Evolutionary conservation across 768 basidiomycete species (phyloP), one percentile per base, ranked within the genome.

Genomic region (Leccinum truebloodii): DNA sequence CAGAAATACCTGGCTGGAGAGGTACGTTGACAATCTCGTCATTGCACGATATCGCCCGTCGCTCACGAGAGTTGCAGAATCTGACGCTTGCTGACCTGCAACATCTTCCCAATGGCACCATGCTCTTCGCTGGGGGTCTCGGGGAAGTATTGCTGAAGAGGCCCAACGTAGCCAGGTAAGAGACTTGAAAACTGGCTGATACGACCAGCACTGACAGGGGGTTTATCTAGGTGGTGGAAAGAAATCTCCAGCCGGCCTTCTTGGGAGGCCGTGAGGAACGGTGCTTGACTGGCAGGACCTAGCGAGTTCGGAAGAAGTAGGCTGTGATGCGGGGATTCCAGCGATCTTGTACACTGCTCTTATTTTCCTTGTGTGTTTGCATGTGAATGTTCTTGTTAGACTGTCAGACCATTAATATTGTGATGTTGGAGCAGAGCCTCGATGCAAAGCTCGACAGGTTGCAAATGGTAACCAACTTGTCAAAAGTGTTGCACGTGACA

Each of bases 21-120:
- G 58, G 86, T 83, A 57, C 51, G 80, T 75, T 20, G 49, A 55
- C 20, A 18, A 14, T 54, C 0, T 18, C 20, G 24, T 12, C 6
- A 5, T 2, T 0, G 2, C 26, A 50, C 41, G 30, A 30, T 50
- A 13, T 41, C 6, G 16, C 39, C 39, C 18, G 39, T 18, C 16
- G 13, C 59, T 65, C 39, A 68, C 28, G 24, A 9, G n/a, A 2
- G 22, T 48, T 14, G 18, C 60, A 81, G 75, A 64, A 71, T 32
- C n/a, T 88, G 55, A 85, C 83, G 6, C 73, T 87, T 1, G 84
- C 82, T 3, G 87, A 88, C 67, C 75, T 88, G 10, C 81, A 80
- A 71, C 85, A 86, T 68, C 67, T 87, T 26, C 79, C 85, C 0
- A 80, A 79, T 55, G 82, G 79, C 24, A 59, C 53, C 16, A 41